phyloP scores from a whole-genome alignment of 768 basidiomycete genomes.

The Suillus fuscotomentosus region DNA sequence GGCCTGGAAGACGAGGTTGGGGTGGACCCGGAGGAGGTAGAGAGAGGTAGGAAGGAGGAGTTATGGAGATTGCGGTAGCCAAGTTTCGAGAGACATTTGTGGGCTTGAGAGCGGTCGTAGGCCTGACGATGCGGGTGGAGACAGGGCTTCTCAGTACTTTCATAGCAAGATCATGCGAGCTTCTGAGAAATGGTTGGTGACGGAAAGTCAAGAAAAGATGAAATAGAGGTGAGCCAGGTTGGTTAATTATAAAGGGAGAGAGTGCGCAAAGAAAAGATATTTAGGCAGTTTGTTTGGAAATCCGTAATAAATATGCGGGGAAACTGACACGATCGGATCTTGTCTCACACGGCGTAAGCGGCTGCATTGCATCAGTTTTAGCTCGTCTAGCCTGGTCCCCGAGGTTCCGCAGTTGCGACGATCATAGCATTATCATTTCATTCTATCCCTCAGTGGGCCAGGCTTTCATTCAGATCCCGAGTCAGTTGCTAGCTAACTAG shows the following conservation, averaged over 20 bases:
- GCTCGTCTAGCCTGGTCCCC: not conserved
- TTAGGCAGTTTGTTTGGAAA: not conserved
- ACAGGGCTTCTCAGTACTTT: constrained; percentile 4
- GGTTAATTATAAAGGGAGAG: not conserved
- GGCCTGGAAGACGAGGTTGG: not conserved
- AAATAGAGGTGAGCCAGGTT: constrained; percentile 7
- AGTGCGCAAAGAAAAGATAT: not conserved
- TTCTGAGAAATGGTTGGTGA: not conserved
- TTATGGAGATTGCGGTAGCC: constrained; percentile 11
- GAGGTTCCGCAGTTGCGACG: not conserved
- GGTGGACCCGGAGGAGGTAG: constrained; percentile 8
- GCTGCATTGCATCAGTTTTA: too few species aligned
- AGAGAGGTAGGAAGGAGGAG: constrained; percentile 13
- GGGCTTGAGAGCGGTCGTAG: not conserved
- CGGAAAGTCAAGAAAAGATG: constrained; percentile 8
- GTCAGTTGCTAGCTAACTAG: too few species aligned
- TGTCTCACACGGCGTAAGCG: constrained; percentile 9
- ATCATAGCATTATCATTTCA: not conserved
- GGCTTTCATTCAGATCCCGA: not conserved
- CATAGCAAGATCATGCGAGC: constrained; percentile 10
- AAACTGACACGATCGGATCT: constrained; percentile 4
- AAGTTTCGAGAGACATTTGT: constrained; percentile 8
- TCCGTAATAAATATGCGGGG: constrained; percentile 13
- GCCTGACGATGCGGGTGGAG: constrained; percentile 6
- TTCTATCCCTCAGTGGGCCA: not conserved